Conservation (phyloP, 2,329 filamentous ascomycete species). For the Sporothrix curviconia region DNA sequence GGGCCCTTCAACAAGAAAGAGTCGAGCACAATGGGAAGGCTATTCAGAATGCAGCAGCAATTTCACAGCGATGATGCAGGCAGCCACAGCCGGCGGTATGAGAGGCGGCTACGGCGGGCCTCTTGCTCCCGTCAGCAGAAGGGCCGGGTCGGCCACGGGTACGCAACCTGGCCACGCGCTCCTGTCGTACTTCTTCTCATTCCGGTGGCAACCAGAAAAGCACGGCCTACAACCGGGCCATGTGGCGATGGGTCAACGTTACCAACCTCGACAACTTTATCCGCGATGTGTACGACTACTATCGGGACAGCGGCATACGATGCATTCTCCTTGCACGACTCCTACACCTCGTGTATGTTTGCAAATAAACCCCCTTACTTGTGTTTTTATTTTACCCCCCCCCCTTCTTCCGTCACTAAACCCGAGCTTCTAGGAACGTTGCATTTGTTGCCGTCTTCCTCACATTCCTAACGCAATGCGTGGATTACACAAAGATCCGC, state of each 20-base stretch:
- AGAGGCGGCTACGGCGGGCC: conserved; percentile 24
- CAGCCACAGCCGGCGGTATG: conserved; percentile 16
- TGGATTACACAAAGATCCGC: conserved; percentile 71
- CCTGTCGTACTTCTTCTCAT: conserved; percentile 18
- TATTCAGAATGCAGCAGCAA: conserved; percentile 44
- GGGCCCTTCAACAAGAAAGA: conserved; percentile 38
- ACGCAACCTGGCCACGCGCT: conserved; percentile 14
- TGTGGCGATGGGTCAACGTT: conserved; percentile 92
- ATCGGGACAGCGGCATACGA: conserved; percentile 73
- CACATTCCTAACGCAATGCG: conserved; percentile 77
- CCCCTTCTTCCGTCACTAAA: background rate
- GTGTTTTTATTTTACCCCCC: no score
- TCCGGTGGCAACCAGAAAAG: conserved; percentile 17
- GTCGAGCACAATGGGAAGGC: conserved; percentile 50
- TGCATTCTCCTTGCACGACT: conserved; percentile 70
- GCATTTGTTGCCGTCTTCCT: conserved; percentile 76
- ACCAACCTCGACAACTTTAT: conserved; percentile 85
- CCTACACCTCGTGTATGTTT: conserved; percentile 64
- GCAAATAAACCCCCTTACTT: no score
- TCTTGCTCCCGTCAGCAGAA: conserved; percentile 10
- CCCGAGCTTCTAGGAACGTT: conserved; percentile 71
- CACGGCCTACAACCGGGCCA: conserved; percentile 62
- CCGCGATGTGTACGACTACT: conserved; percentile 79
- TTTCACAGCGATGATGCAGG: conserved; percentile 41
- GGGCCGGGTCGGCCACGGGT: background rate